Base-by-base conservation (phyloP, 1,139 yeast species). In the Diutina ranongensis region DNA sequence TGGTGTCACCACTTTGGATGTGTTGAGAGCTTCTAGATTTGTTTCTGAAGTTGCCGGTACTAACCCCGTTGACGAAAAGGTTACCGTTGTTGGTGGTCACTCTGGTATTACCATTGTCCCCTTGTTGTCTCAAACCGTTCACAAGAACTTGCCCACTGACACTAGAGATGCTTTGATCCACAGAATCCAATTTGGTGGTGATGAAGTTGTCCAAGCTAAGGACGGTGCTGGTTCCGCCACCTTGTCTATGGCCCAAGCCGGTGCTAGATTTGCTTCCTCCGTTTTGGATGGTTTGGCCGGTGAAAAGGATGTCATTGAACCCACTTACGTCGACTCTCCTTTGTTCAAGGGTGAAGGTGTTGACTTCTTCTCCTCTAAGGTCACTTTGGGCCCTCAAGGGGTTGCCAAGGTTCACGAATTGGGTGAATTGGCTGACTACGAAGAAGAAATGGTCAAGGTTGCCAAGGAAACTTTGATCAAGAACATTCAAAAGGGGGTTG, bases 101-200 rank as follows among this genome's bases (percentile, higher is more conserved):
- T 84, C 95, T 48, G 97, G 97, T 61, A 87, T 83, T 57, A 86
- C 97, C 54, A 87, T 87, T 65, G 94, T 87, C 48, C 96, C 97
- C 55, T 70, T 89, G 55, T 77, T 85, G 60, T 83, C 95, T 34
- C 78, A 84, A 57, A 67, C 77, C 50, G 67, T 65, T 51, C 79
- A 76, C 66, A 66, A 68, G 53, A 53, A 61, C 52, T 66, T 77
- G 57, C 67, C 66, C 48, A 61, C 66, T 45, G 83, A 78, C 53
- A 69, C 74, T 57, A 73, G 81, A 59, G 85, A 80, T 60, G 74
- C 78, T 49, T 74, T 88, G 57, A 75, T 86, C 59, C 77, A 85
- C 74, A 81, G 96, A 67, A 87, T 88, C 61, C 97, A 88, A 70
- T 87, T 82, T 62, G 97, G 97, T 62, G 97, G 97, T 68, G 97